A percentile compares a stretch with the other conserved stretches of the same genome.
These are phyloP conservation scores for Neohortaea acidophila DNA, from an alignment of 495 filamentous ascomycete species.

Conservation along the genomic window DNA sequence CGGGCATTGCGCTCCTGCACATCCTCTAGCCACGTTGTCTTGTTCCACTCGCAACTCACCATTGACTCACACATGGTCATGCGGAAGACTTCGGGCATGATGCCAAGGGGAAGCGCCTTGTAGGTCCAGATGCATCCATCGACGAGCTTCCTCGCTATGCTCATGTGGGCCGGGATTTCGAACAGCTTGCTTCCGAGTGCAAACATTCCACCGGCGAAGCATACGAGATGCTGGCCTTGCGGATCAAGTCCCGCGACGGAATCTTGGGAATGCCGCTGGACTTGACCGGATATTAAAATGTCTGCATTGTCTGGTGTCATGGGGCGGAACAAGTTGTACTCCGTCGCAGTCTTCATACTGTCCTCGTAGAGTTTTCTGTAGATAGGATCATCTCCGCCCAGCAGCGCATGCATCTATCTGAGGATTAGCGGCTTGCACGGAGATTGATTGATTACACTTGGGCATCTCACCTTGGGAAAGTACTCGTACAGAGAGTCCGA, in stretches of 20 bases:
- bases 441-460: no score
- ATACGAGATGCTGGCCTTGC: slow-evolving; percentile 42
- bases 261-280: slow-evolving; percentile 3
- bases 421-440: no score
- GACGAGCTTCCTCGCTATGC: slow-evolving; percentile 46
- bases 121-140: slow-evolving; percentile 96
- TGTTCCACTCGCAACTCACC: slow-evolving; percentile 39
- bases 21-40: slow-evolving; percentile 34
- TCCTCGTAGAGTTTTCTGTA: slow-evolving; percentile 24
- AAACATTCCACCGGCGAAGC: slow-evolving; percentile 49
- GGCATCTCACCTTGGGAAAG: no score
- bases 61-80: slow-evolving; percentile 35
- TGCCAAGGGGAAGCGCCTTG: slow-evolving; percentile 59
- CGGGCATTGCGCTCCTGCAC: slow-evolving; percentile 16
- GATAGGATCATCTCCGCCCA: slow-evolving; percentile 20
- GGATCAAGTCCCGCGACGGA: slow-evolving; percentile 21
- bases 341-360: slow-evolving; percentile 23
- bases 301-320: slow-evolving; percentile 25
- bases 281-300: slow-evolving; percentile 25
- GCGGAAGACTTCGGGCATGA: slow-evolving; percentile 46
- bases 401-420: slow-evolving; percentile 37
- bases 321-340: slow-evolving; percentile 25
- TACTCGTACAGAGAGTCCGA: slow-evolving; percentile 30
- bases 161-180: slow-evolving; percentile 37
- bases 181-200: slow-evolving; percentile 43